Evolutionary conservation across 2,329 filamentous ascomycete genomes (phyloP), one percentile per base, ranked within the genome.

Genomic region (Thyridium curvatum): DNA sequence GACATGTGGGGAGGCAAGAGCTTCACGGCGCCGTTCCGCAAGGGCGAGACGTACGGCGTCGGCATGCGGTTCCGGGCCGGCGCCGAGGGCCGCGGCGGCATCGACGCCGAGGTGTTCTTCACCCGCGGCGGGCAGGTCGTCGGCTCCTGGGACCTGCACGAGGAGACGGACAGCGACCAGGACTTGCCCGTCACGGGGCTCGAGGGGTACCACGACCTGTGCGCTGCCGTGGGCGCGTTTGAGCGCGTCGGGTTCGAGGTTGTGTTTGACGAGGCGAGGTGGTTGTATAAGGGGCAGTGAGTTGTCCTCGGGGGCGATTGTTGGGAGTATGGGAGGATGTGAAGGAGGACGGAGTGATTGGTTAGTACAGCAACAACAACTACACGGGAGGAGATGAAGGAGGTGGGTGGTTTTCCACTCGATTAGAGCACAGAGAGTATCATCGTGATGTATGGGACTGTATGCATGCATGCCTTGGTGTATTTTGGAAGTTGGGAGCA

Each of bases 1-100:
- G 83, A 91, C 56, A 70, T 71, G 8, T 84, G 74, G 68, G 86
- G 86, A 16, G 86, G 86, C 14, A 75, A 76, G 45, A 68, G 78
- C 40, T 90, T 90, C 46, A 80, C 79, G 0, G 50, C 56, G 9
- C 68, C 78, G 5, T 89, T 89, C 54, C 56, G 61, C n/a, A 61
- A 62, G 0, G 82, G 82, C 13, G 77, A 87, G 50, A 79, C 76
- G 5, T 69, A 86, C 9, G 86, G 86, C 0, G 61, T 91, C 12
- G 86, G 86, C 4, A 84, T 90, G 72, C 73, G 65, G 2, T 77
- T 87, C 43, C 48, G 52, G 6, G 61, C 54, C 18, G 17, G 37
- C 9, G 34, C 18, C 4, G 41, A 15, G 46, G 43, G 37, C 15
- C 34, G 44, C 14, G 35, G 35, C 13, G 52, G 65, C 41, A 58